Base-by-base conservation (phyloP, 2,329 filamentous ascomycete genomes). In the Sporothrix brasiliensis region DNA sequence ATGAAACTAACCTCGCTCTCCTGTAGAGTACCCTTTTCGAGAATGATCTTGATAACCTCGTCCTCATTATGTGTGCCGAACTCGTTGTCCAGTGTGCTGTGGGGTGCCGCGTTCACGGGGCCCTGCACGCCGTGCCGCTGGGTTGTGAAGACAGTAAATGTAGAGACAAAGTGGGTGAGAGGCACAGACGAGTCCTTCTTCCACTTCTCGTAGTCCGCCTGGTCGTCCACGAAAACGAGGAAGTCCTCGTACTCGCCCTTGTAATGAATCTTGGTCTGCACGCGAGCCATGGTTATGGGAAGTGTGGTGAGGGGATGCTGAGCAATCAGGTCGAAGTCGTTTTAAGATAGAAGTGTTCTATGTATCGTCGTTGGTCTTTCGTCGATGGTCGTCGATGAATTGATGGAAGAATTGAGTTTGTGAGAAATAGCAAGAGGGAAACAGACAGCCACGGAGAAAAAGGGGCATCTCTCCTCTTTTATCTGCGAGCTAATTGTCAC, bases 61-160 rank as follows among this genome's bases (percentile, higher is more conserved):
- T 97, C 94, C 30, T 93, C 90, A 69, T 89, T 85, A 75, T 85
- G 82, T 16, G 92, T 94, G 75, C 92, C 93, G 76, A 99, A 99
- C 82, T 98, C 94, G 75, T 89, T 91, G 77, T 95, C 90, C 4
- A 99, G 85, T 61, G 85, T 85, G 56, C 84, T 81, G 74, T 96
- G 92, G 75, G 92, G 91, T 10, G 94, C 93, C 11, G 83, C 82
- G 77, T 97, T 91, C 56, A 91, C 83, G 71, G 89, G 86, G 70
- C 94, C 94, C 79, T 97, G 93, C 58, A 87, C 88, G 74, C 94
- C 94, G 79, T 97, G 93, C 80, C 90, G 91, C 84, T 96, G 92
- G 49, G 93, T 97, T 56, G 91, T 84, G 77, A 97, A 97, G 77
- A 99, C 85, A 86, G 97, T 92, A 86, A 92, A 98, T 9, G 91